A percentile compares a stretch with the other conserved stretches of the same genome.
Conservation (phyloP, 306 rosid species). For the Prunus campanulata region DNA sequence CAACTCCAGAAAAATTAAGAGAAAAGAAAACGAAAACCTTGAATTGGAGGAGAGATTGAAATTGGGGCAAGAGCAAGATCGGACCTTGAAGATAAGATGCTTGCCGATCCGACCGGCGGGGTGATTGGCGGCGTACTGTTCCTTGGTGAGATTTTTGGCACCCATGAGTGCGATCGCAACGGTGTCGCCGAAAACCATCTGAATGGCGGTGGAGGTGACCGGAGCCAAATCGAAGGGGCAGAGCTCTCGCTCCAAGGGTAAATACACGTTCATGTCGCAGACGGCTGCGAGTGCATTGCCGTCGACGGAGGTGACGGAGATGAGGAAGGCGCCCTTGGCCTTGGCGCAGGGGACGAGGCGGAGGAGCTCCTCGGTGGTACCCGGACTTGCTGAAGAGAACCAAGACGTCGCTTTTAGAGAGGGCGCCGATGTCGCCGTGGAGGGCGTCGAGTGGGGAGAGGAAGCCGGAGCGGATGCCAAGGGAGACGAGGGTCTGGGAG, state of each 20-base stretch:
- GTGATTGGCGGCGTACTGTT: constrained; percentile 87
- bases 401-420: constrained; percentile 52
- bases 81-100: constrained; percentile 90
- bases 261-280: constrained; percentile 83
- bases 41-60: background rate
- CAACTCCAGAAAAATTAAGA: background rate
- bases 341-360: constrained; percentile 83
- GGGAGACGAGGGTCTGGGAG: constrained; percentile 95
- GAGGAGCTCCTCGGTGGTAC: constrained; percentile 84
- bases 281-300: constrained; percentile 50
- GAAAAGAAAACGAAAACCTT: background rate
- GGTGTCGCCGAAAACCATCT: constrained; percentile 97
- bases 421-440: constrained; percentile 94
- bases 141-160: constrained; percentile 76
- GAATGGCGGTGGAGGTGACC: constrained; percentile 95
- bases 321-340: constrained; percentile 66
- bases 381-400: constrained; percentile 93
- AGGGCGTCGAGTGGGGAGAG: constrained; percentile 94
- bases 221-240: constrained; percentile 96
- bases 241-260: constrained; percentile 83
- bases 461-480: constrained; percentile 71
- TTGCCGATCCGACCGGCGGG: constrained; percentile 97
- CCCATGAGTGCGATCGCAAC: constrained; percentile 93
- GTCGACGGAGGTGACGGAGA: constrained; percentile 67
- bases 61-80: background rate